Conservation (phyloP, 768 basidiomycete genomes). For the Suillus subluteus region DNA sequence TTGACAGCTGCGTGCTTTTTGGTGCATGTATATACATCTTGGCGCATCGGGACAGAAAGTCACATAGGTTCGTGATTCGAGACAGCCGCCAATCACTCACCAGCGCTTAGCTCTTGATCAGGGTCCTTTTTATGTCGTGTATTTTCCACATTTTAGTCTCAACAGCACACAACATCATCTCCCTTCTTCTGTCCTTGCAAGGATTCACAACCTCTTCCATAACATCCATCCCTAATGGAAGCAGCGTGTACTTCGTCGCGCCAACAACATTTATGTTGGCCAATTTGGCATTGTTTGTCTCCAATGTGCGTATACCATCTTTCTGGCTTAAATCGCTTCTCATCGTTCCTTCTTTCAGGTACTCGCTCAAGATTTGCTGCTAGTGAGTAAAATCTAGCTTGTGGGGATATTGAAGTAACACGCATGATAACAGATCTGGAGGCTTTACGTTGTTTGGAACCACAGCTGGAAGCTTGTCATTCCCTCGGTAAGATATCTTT, state of each 20-base stretch:
- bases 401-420: neutral
- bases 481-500: slow-evolving; percentile 1
- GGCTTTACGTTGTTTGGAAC: slow-evolving; percentile 14
- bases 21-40: slow-evolving; percentile 11
- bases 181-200: slow-evolving; percentile 7
- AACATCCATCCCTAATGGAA: neutral
- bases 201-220: neutral
- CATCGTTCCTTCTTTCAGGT: slow-evolving; percentile 4
- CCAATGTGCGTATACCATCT: neutral
- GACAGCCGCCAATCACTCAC: neutral
- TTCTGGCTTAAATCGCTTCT: neutral
- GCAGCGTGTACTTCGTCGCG: neutral
- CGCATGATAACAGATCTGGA: slow-evolving; percentile 12
- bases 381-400: neutral
- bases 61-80: slow-evolving; percentile 9
- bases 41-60: neutral
- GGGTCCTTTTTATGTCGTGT: slow-evolving; percentile 6
- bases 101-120: neutral
- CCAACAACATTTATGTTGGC: slow-evolving; percentile 3
- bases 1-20: slow-evolving; percentile 14
- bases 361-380: slow-evolving; percentile 11
- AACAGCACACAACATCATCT: slow-evolving; percentile 11
- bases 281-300: slow-evolving; percentile 10
- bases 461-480: slow-evolving; percentile 9
- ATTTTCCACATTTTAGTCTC: slow-evolving; percentile 12